Evolutionary conservation across 1,284 basidiomycete genomes (phyloP).

Genomic region (Pisolithus thermaeus): DNA sequence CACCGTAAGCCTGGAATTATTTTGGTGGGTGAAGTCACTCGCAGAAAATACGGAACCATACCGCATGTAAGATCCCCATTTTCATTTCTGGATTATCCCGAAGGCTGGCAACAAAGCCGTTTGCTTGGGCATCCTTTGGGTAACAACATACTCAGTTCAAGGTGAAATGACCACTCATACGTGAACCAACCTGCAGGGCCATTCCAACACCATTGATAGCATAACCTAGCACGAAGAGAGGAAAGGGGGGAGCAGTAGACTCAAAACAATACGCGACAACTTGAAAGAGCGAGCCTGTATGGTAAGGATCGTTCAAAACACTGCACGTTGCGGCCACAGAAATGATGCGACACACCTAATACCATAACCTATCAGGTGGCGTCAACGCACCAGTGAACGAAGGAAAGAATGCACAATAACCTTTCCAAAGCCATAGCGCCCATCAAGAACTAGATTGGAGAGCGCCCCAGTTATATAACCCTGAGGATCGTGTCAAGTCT

Average conservation of each 20-base stretch:
- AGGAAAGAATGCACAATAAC: slow-evolving; percentile 7
- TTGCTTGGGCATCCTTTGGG: slow-evolving; percentile 26
- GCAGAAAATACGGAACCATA: slow-evolving; percentile 7
- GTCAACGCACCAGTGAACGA: background rate
- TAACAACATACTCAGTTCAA: background rate
- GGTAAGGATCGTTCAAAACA: background rate
- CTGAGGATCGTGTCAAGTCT: slow-evolving; percentile 13
- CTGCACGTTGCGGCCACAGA: background rate
- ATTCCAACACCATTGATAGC: slow-evolving; percentile 60
- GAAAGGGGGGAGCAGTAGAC: slow-evolving; percentile 58
- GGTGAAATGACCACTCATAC: background rate
- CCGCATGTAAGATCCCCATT: slow-evolving; percentile 27
- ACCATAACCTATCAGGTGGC: slow-evolving; percentile 22
- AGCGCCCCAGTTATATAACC: slow-evolving; percentile 28
- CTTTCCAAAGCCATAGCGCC: slow-evolving; percentile 29
- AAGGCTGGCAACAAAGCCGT: slow-evolving; percentile 27
- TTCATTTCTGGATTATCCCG: slow-evolving; percentile 24
- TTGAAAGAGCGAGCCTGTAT: slow-evolving; percentile 30
- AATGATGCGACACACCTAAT: slow-evolving; percentile 17
- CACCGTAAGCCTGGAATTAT: slow-evolving; percentile 27
- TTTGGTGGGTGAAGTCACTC: background rate
- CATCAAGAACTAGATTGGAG: slow-evolving; percentile 22
- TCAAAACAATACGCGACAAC: slow-evolving; percentile 48
- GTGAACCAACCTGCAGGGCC: slow-evolving; percentile 32
- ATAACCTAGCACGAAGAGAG: slow-evolving; percentile 53